These are phyloP conservation scores for Tolypocladium paradoxum DNA, from an alignment of 2,329 filamentous ascomycete species.

Conservation along the genomic window DNA sequence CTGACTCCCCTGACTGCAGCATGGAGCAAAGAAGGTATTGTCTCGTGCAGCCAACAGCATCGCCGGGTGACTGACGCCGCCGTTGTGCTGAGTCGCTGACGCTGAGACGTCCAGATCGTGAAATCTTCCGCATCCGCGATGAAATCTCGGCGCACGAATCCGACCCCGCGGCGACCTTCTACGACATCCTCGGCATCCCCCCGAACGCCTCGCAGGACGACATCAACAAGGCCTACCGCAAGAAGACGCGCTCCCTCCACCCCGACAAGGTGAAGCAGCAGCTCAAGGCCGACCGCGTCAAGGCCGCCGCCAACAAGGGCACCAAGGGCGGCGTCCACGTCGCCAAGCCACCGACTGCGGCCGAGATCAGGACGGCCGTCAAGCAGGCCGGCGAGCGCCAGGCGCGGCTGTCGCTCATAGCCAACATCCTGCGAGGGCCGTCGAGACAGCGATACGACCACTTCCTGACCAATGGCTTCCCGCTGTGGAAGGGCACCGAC, in stretches of 20 bases:
- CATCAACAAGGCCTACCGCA: constrained; percentile 88
- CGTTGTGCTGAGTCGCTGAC: neutral
- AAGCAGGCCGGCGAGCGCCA: constrained; percentile 78
- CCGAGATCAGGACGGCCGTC: constrained; percentile 66
- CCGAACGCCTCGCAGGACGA: constrained; percentile 70
- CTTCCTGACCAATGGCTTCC: constrained; percentile 88
- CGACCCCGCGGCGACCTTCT: constrained; percentile 75
- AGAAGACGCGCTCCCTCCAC: constrained; percentile 72
- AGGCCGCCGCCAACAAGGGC: constrained; percentile 34
- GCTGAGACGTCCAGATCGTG: constrained; percentile 59
- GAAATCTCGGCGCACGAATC: constrained; percentile 71
- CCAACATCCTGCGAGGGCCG: constrained; percentile 73
- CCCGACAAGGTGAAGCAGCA: constrained; percentile 91
- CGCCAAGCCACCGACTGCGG: constrained; percentile 58
- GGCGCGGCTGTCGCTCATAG: constrained; percentile 72
- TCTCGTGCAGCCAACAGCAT: neutral
- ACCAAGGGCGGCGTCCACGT: constrained; percentile 54
- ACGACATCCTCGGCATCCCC: constrained; percentile 78
- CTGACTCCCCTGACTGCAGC: constrained; percentile 58
- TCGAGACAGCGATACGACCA: constrained; percentile 85
- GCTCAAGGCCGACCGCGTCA: constrained; percentile 60
- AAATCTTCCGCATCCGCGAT: constrained; percentile 92
- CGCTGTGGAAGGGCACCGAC: constrained; percentile 90
- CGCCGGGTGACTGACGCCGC: neutral
- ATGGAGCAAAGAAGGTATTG: constrained; percentile 74